Evolutionary conservation across 129 eudicot species (phyloP).

Genomic region (Deinandra increscens): DNA sequence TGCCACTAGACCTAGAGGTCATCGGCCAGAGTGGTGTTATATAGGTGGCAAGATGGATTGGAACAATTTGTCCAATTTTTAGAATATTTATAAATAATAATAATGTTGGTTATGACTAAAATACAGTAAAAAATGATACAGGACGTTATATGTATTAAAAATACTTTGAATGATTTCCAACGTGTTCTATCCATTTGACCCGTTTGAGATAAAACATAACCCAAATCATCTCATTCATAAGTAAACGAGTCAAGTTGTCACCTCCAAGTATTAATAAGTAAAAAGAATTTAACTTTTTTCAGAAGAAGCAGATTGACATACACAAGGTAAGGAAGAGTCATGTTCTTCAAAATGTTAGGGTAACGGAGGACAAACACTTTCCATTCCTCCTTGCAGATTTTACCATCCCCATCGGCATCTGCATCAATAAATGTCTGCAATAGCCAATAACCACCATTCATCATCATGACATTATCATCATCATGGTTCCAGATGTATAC

Average conservation of each 20-base stretch:
- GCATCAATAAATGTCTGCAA: constrained; percentile 77
- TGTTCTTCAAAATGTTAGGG: constrained; percentile 70
- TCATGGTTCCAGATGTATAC: background rate
- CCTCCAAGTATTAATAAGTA: background rate
- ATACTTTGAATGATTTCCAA: background rate
- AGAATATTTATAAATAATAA: background rate
- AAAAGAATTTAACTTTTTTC: background rate
- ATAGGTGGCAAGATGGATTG: background rate
- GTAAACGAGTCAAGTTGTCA: background rate
- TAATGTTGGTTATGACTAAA: background rate
- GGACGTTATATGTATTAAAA: background rate
- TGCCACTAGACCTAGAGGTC: no score
- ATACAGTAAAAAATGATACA: background rate
- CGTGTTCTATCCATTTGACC: background rate
- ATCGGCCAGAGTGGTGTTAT: no score
- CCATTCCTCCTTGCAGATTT: constrained; percentile 74
- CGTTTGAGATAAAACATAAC: background rate
- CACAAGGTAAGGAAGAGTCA: constrained; percentile 84
- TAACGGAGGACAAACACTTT: constrained; percentile 49
- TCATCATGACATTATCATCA: background rate
- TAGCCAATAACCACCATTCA: constrained; percentile 4
- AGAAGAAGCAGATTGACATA: constrained; percentile 22
- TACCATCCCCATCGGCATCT: constrained; percentile 72
- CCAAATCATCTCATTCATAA: constrained; percentile 4
- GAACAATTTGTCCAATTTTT: background rate